Conservation (phyloP, 2,329 filamentous ascomycete species). For the Cytospora mali region DNA sequence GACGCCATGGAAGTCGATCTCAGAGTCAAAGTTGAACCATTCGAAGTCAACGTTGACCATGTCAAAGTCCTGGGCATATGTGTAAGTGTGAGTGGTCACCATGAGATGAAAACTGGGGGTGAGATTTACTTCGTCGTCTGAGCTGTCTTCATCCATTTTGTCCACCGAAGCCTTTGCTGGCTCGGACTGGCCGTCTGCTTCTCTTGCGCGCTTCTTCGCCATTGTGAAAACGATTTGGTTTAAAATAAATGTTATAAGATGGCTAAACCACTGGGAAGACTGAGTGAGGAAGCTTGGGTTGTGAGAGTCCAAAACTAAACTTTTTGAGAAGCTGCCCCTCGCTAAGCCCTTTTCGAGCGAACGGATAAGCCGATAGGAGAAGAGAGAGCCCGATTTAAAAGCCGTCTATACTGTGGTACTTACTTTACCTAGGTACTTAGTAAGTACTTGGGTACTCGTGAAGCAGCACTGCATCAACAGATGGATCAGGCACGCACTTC, state of each 20-base stretch:
- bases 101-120: constrained; percentile 20
- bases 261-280: background rate
- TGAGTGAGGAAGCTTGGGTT: background rate
- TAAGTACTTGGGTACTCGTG: background rate
- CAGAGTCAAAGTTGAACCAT: constrained; percentile 93
- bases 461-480: background rate
- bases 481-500: background rate
- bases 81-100: constrained; percentile 27
- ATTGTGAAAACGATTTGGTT: constrained; percentile 30
- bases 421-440: background rate
- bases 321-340: constrained; percentile 25
- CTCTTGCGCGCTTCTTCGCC: constrained; percentile 43
- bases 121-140: constrained; percentile 54
- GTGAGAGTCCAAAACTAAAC: constrained; percentile 14
- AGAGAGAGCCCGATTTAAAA: background rate
- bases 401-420: too few species aligned
- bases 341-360: constrained; percentile 11
- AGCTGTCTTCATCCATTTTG: constrained; percentile 49
- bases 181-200: constrained; percentile 36
- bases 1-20: constrained; percentile 91
- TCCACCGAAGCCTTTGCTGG: constrained; percentile 34
- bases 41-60: constrained; percentile 96
- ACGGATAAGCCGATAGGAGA: constrained; percentile 26
- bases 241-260: background rate
- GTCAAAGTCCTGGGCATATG: constrained; percentile 70